phyloP scores from a whole-genome alignment of 257 asterid species.

The Solanum appendiculatum region DNA sequence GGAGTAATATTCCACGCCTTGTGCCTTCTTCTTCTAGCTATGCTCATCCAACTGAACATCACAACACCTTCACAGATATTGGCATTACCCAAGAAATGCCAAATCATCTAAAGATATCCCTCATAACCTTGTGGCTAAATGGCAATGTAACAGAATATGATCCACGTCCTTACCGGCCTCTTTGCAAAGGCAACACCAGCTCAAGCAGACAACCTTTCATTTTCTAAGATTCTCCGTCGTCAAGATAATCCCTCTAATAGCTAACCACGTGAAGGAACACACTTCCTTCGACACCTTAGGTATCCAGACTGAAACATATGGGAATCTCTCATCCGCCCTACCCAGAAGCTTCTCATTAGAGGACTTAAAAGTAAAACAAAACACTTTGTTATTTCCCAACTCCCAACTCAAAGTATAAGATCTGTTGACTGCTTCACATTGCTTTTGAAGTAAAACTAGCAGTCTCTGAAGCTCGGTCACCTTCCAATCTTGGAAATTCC shows the following conservation, averaged over 20 bases:
- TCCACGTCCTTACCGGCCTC: not conserved
- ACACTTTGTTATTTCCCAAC: not conserved
- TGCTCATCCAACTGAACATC: not conserved
- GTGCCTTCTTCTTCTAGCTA: not conserved
- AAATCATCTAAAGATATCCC: not conserved
- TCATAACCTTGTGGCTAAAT: not conserved
- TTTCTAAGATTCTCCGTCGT: not conserved
- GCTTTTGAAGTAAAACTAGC: not conserved
- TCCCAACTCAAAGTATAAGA: not conserved
- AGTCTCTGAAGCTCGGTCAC: not conserved
- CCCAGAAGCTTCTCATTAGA: not conserved
- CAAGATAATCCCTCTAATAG: not conserved
- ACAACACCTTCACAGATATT: not conserved
- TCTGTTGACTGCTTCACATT: not conserved
- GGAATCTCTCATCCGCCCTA: not conserved
- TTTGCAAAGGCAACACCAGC: not conserved
- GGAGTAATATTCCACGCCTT: not conserved
- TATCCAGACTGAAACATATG: not conserved
- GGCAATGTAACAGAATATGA: not conserved
- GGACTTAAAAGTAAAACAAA: not conserved
- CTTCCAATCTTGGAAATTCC: not conserved
- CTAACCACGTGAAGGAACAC: not conserved
- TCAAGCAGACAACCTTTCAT: not conserved
- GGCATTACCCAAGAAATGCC: not conserved
- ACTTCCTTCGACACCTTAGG: not conserved